Conservation (phyloP, 768 basidiomycete genomes). For the Austroboletus festivus region DNA sequence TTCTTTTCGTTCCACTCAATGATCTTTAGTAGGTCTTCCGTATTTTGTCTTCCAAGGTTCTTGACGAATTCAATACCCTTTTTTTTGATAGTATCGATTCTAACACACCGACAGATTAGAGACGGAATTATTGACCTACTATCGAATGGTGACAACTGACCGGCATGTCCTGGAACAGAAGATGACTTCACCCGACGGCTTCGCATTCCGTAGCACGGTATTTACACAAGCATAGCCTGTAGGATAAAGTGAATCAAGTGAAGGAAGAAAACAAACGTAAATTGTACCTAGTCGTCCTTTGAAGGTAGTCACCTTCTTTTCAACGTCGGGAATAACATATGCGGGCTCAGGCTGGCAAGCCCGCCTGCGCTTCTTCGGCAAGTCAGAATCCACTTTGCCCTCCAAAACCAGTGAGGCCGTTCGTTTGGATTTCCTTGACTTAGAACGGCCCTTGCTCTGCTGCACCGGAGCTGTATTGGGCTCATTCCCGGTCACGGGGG, state of each 20-base stretch:
- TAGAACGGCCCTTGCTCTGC: no score
- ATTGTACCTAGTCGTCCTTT: constrained; percentile 55
- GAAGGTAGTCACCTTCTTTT: constrained; percentile 64
- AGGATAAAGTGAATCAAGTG: constrained; percentile 3
- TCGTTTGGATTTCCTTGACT: constrained; percentile 6
- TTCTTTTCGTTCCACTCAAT: constrained; percentile 93
- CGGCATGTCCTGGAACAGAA: constrained; percentile 77
- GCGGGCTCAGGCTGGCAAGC: constrained; percentile 44
- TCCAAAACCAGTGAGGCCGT: constrained; percentile 12
- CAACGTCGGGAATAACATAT: constrained; percentile 71
- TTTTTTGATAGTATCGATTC: constrained; percentile 75
- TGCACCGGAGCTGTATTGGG: no score
- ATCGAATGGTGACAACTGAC: constrained; percentile 33
- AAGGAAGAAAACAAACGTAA: neutral
- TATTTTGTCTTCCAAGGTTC: constrained; percentile 74
- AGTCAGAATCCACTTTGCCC: neutral
- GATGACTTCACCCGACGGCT: constrained; percentile 59
- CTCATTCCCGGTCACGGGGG: no score
- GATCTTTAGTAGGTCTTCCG: constrained; percentile 64
- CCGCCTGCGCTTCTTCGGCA: constrained; percentile 30
- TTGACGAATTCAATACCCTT: constrained; percentile 82
- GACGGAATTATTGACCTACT: neutral
- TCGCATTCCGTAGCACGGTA: constrained; percentile 70
- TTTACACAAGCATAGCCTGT: constrained; percentile 81
- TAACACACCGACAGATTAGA: constrained; percentile 18